phyloP scores from a whole-genome alignment of 768 basidiomycete species.

The Clitopilus hobsonii region DNA sequence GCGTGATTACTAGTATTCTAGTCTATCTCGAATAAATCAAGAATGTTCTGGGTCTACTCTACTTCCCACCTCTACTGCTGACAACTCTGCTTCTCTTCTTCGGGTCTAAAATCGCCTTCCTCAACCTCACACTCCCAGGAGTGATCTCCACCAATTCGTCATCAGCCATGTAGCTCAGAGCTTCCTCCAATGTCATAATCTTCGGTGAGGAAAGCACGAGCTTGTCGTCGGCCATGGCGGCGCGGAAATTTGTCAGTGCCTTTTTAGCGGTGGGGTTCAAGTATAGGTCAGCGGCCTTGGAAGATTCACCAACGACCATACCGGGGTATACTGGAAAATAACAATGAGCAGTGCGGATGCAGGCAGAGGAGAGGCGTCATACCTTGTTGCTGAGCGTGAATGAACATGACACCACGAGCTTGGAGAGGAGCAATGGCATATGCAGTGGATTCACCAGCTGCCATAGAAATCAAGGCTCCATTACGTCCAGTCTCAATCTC shows the following conservation, averaged over 20 bases:
- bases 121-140: conserved; percentile 32
- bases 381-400: conserved; percentile 39
- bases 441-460: conserved; percentile 37
- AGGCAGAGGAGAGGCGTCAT: neutral
- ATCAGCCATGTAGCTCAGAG: conserved; percentile 43
- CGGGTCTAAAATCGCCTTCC: conserved; percentile 36
- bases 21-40: neutral
- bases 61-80: conserved; percentile 1
- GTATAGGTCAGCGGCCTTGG: conserved; percentile 40
- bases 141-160: conserved; percentile 47
- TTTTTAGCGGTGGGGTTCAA: conserved; percentile 45
- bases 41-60: neutral
- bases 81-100: conserved; percentile 18
- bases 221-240: conserved; percentile 45
- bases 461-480: conserved; percentile 44
- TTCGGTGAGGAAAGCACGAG: conserved; percentile 40
- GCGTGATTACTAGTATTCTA: neutral
- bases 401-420: conserved; percentile 42
- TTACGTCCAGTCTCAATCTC: conserved; percentile 43
- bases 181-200: conserved; percentile 41
- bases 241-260: conserved; percentile 45
- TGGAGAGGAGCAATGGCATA: conserved; percentile 48
- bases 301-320: conserved; percentile 48
- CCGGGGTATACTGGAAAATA: conserved; percentile 37
- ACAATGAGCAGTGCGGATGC: neutral